phyloP scores from a whole-genome alignment of 352 stramenopile species.

The Pythium utonaiense region DNA sequence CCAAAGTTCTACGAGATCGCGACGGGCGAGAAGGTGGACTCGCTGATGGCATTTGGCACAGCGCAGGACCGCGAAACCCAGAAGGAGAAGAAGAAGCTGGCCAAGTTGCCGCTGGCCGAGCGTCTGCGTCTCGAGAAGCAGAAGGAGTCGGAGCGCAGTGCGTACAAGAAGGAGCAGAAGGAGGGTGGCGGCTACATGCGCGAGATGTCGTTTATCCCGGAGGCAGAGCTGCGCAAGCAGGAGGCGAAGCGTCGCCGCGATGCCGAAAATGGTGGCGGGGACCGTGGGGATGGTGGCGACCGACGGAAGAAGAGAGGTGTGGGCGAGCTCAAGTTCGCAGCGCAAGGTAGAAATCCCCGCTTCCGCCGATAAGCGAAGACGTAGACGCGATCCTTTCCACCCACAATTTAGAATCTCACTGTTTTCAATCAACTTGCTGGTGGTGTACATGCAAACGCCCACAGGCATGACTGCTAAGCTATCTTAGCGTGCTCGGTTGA shows the following conservation, averaged over 20 bases:
- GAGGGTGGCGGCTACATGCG: conserved; percentile 71
- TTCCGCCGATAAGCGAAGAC: conserved; percentile 61
- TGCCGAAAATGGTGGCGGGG: conserved; percentile 9
- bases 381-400: too few species aligned
- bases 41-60: conserved; percentile 77
- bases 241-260: conserved; percentile 23
- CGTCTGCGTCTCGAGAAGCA: conserved; percentile 67
- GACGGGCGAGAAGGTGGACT: conserved; percentile 74
- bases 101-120: conserved; percentile 78
- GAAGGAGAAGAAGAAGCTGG: conserved; percentile 74
- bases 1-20: conserved; percentile 88
- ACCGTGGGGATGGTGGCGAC: conserved; percentile 6
- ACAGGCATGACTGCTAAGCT: too few species aligned
- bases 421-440: too few species aligned
- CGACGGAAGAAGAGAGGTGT: conserved; percentile 80
- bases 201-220: conserved; percentile 76
- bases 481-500: too few species aligned
- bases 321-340: conserved; percentile 64
- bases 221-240: conserved; percentile 58
- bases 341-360: conserved; percentile 38
- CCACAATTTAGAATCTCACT: too few species aligned
- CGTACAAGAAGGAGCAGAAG: conserved; percentile 83
- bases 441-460: too few species aligned
- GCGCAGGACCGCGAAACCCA: conserved; percentile 60
- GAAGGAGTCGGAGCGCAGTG: conserved; percentile 70